Conservation (phyloP, 2,329 filamentous ascomycete genomes). For the Escovopsis sp. region DNA sequence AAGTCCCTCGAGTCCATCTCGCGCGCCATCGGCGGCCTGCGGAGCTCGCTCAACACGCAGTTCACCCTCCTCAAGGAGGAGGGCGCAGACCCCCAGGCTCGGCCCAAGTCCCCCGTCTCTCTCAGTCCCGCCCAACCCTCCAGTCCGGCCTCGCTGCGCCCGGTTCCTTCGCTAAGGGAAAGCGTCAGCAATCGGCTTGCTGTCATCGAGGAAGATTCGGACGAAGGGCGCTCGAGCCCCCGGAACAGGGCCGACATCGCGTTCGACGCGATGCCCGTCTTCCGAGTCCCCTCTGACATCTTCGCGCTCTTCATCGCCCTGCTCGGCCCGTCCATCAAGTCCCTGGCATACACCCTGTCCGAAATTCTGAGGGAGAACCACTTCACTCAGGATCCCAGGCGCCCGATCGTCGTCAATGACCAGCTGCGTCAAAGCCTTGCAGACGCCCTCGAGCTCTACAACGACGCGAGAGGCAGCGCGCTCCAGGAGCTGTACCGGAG, state of each 20-base stretch:
- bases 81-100: background rate
- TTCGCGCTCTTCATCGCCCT: conserved; percentile 82
- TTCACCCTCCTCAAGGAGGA: conserved; percentile 64
- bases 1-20: conserved; percentile 73
- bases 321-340: conserved; percentile 90
- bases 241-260: conserved; percentile 16
- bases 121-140: conserved; percentile 5
- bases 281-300: conserved; percentile 60
- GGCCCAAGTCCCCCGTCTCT: conserved; percentile 5
- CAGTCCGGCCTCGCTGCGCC: conserved; percentile 12
- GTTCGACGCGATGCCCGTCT: conserved; percentile 19
- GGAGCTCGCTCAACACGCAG: conserved; percentile 79
- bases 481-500: conserved; percentile 66
- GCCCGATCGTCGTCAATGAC: conserved; percentile 58
- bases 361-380: conserved; percentile 79
- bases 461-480: conserved; percentile 57
- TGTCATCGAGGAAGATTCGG: conserved; percentile 45
- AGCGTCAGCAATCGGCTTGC: conserved; percentile 34
- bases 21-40: conserved; percentile 77
- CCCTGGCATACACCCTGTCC: conserved; percentile 77
- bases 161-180: conserved; percentile 18
- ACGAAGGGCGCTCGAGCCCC: conserved; percentile 21
- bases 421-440: conserved; percentile 67
- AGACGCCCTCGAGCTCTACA: conserved; percentile 69
- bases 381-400: conserved; percentile 53